These are phyloP conservation scores for Peterozyma toletana DNA, from an alignment of 805 yeast genomes.

Conservation along the genomic window DNA sequence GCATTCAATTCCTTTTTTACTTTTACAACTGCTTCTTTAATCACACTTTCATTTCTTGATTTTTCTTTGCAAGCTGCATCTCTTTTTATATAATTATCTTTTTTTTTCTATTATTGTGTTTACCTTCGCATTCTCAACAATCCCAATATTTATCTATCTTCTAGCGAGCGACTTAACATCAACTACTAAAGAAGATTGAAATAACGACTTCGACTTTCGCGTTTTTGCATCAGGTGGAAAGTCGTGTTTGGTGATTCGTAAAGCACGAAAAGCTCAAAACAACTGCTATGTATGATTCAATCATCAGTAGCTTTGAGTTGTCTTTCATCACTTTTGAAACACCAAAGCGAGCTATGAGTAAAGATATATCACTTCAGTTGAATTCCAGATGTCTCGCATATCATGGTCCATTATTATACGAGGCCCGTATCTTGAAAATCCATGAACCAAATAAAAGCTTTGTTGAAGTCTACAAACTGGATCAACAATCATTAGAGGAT, in stretches of 20 bases:
- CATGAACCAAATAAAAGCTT: constrained; percentile 45
- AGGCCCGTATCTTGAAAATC: constrained; percentile 68
- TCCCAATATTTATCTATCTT: no score
- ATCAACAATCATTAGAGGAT: constrained; percentile 5
- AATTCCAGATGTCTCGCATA: constrained; percentile 56
- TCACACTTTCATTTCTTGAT: no score
- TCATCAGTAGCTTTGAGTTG: neutral
- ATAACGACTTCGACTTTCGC: no score
- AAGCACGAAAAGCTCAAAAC: constrained; percentile 5
- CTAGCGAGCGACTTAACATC: no score
- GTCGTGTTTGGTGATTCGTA: constrained; percentile 4
- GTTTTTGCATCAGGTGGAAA: neutral
- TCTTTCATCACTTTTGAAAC: neutral
- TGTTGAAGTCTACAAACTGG: constrained; percentile 1
- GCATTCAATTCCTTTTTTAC: no score
- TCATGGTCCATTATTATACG: constrained; percentile 87
- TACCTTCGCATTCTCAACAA: no score
- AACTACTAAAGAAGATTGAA: no score
- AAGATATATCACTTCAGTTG: constrained; percentile 4
- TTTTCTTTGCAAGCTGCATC: no score
- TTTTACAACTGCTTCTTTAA: no score
- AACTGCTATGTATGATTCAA: neutral
- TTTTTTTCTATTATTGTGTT: no score
- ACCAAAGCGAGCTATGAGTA: neutral
- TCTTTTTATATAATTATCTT: no score